Base-by-base conservation (phyloP, 768 basidiomycete species). In the Leccinum imitatum region DNA sequence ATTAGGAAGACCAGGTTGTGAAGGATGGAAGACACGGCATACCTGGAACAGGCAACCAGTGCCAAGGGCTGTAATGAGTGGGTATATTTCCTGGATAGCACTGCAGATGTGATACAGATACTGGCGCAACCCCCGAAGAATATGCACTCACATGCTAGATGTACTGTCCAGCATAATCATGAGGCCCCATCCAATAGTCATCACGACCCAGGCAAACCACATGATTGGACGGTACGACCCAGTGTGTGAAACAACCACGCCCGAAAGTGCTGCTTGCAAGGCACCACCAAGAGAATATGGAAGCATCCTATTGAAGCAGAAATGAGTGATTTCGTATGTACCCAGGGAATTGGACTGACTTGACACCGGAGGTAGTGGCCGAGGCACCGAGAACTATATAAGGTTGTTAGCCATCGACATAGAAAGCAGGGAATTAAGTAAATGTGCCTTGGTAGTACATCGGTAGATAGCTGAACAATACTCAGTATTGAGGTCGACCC, bases 381-480 rank as follows among this genome's bases (percentile, higher is more conserved):
- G 71, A 72, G 21, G 75, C 70, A 4, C 79, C 79, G 17, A 78
- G 73, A 6, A 75, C 71, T 69, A 39, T 48, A 9, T 3, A 13
- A n/a, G 8, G 7, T 11, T 53, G n/a, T 59, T 44, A 64, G 48
- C 19, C 17, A 6, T 54, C 15, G 23, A 4, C 1, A 35, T 15
- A 17, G n/a, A 27, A 33, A 10, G 13, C 19, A 25, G n/a, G 0
- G 21, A 23, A 47, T 51, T 31, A 19, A 47, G 51, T 31, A 19
- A 58, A 23, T 53, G 35, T 58, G 33, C 71, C 72, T 63, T 79
- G 79, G 55, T 74, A 80, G 60, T 78, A 79, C 54, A 79, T 63
- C 4, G 79, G 78, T 37, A 79, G 54, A 54, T 79, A 78, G 57
- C 71, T 73, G 27, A 27, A 41, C 14, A 54, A 10, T 27, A 6